Evolutionary conservation across 2,329 filamentous ascomycete species (phyloP).

Genomic region (Phaeosphaeria sp.): DNA sequence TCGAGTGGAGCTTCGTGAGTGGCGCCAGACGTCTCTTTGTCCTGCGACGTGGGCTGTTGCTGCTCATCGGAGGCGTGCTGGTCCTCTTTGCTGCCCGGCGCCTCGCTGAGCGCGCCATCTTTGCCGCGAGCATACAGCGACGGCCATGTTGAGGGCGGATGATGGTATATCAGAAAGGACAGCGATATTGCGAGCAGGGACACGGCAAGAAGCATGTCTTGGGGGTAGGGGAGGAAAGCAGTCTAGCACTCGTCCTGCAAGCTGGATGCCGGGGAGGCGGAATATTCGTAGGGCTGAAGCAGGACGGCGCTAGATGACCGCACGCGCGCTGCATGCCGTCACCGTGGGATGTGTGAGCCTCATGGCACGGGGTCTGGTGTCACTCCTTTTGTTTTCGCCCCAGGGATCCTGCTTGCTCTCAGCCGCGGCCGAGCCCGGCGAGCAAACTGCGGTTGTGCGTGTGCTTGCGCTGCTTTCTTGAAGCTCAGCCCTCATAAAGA

Average conservation of each 20-base stretch:
- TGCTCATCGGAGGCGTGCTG: slow-evolving; percentile 15
- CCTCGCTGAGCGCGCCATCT: slow-evolving; percentile 19
- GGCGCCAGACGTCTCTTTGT: slow-evolving; percentile 8
- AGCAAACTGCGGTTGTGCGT: not conserved
- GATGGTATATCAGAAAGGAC: slow-evolving; percentile 44
- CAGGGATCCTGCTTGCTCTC: not conserved
- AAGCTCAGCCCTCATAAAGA: slow-evolving; percentile 1
- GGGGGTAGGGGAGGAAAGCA: slow-evolving; percentile 11
- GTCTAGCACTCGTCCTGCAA: not conserved
- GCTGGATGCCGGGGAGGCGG: slow-evolving; percentile 2
- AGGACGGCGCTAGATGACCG: slow-evolving; percentile 18
- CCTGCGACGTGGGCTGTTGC: slow-evolving; percentile 21
- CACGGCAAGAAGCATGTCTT: slow-evolving; percentile 48
- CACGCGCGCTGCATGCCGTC: slow-evolving; percentile 19
- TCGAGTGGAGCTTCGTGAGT: slow-evolving; percentile 2
- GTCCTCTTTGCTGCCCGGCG: slow-evolving; percentile 19
- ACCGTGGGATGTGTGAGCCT: slow-evolving; percentile 4
- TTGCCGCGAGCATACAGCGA: slow-evolving; percentile 15
- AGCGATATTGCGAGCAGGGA: slow-evolving; percentile 48
- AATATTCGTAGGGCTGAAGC: slow-evolving; percentile 21
- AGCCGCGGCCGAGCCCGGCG: not conserved
- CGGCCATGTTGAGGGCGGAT: slow-evolving; percentile 47
- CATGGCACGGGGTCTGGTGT: not conserved
- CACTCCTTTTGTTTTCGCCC: not conserved
- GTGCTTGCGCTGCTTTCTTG: too few species aligned